phyloP scores from a whole-genome alignment of 768 basidiomycete genomes.

The Boletus eberwhitei region DNA sequence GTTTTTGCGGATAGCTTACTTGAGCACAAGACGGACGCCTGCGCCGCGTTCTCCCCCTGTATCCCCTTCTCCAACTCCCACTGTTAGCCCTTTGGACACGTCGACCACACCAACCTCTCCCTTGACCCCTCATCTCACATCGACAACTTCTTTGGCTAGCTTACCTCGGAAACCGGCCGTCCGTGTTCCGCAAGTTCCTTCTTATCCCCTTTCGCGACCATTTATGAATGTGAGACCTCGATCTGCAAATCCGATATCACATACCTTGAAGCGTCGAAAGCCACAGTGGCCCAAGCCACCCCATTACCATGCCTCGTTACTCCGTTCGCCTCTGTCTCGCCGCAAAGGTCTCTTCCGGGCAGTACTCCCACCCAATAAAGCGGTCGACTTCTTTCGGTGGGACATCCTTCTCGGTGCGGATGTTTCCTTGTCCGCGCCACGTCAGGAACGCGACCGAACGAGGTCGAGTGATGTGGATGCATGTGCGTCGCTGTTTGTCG shows the following conservation, averaged over 20 bases:
- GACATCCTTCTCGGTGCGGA: conserved; percentile 10
- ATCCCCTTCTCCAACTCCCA: not conserved
- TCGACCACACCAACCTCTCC: not conserved
- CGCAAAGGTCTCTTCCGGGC: conserved; percentile 27
- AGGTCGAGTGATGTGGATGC: not conserved
- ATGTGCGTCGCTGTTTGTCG: conserved; percentile 8
- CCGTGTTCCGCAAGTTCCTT: not conserved
- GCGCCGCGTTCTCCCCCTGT: not conserved
- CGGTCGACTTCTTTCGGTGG: conserved; percentile 28
- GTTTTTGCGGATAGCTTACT: conserved; percentile 25
- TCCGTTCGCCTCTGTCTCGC: conserved; percentile 24
- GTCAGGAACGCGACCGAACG: not conserved
- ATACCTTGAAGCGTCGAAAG: conserved; percentile 10
- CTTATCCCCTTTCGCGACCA: conserved; percentile 4
- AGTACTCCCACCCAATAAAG: conserved; percentile 15
- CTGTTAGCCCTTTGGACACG: not conserved
- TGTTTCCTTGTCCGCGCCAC: not conserved
- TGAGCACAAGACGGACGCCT: conserved; percentile 7
- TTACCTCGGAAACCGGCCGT: not conserved
- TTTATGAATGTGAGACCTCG: not conserved
- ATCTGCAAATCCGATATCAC: conserved; percentile 6
- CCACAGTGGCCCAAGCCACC: conserved; percentile 26
- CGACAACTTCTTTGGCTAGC: not conserved
- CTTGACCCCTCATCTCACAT: not conserved
- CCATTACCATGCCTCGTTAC: conserved; percentile 27